Evolutionary conservation across 1,284 basidiomycete species (phyloP), one percentile per base, ranked within the genome.

Genomic region (Ceratobasidium sp.): DNA sequence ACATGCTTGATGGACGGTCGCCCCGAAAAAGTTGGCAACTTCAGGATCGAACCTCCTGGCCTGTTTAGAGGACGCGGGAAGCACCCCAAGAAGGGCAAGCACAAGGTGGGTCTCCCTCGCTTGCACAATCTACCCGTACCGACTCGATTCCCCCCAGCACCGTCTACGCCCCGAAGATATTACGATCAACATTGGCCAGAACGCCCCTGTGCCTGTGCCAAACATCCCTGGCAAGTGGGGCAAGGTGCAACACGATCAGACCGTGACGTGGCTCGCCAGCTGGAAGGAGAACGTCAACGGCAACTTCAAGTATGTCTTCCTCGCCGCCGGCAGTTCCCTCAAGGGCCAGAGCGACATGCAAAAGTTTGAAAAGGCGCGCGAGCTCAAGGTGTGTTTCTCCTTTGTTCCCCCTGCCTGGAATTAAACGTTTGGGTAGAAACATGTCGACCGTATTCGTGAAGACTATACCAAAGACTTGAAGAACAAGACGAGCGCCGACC

Each of bases 11-110:
- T 99, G 49, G 95, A 99, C 76, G 96, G 96, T 25, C 88, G 95
- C 65, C 96, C 95, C 80, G 97, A 99, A 82, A 98, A 97, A 79
- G 88, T 98, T 62, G 97, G 97, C 68, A 99, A 99, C 82, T 98
- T 99, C 83, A 88, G 95, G 73, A 90, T 98, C 57, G 97, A 99
- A 84, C 97, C 97, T 77, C 97, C 97, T 20, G 94, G 95, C 47
- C 82, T 99, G 49, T 99, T 99, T 82, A 85, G 96, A 79, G 97
- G 97, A 70, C 95, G 97, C 73, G 97, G 97, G 70, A 94, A 98
- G 75, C 97, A 99, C 80, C 97, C 97, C 0, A 96, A 93, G 84
- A 98, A 98, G 79, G 97, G 97, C 27, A 90, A 90, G 60, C 84
- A 98, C 72, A 99, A 99, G 86, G 93, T 94, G 75, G 74, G 79